Base-by-base conservation (phyloP, 352 stramenopile genomes). In the Pythium dissimile region DNA sequence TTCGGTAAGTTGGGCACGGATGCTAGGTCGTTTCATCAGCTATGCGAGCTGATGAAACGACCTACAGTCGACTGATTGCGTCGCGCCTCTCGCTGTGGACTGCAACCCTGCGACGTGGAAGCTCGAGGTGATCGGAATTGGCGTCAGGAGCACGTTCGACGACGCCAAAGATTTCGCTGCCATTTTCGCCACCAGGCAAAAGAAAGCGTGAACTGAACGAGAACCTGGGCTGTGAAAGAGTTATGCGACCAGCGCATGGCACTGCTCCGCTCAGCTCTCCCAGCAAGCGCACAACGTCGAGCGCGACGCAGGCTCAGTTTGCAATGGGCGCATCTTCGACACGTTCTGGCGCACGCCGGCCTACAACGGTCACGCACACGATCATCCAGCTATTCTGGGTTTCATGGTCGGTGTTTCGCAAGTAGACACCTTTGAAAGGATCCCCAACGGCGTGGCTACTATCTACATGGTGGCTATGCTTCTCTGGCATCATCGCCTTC, bases 391-490 rank as follows among this genome's bases (percentile, higher is more conserved):
- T 67, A 5, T 43, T 86, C 76, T 92, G 42, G 78, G 72, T 5
- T 52, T 92, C 10, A 59, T 92, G 21, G 70, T 92, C 12, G 81
- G 77, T 0, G 32, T 88, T 8, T 39, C 80, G 6, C 89, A 77
- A 53, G 18, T 75, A 21, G 68, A 46, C 4, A 76, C 72, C 21
- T 80, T 70, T 35, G 55, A 73, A 34, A 72, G 75, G 31, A 45
- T 86, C 23, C 77, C 75, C 47, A 54, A 56, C 38, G 67, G 73
- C 15, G 66, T 96, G 16, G 80, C 81, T 16, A 82, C 95, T 28
- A 83, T 96, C 28, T 97, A 92, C 63, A 71, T 89, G 16, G 75
- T 81, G 8, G 84, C 88, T 11, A n/a, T 92, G 21, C n/a, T 97
- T 97, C 52, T 80, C 89, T 23, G 67, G 75, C 34, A 62, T 95